Conservation (phyloP, 768 basidiomycete species). For the Lentinula lateritia region DNA sequence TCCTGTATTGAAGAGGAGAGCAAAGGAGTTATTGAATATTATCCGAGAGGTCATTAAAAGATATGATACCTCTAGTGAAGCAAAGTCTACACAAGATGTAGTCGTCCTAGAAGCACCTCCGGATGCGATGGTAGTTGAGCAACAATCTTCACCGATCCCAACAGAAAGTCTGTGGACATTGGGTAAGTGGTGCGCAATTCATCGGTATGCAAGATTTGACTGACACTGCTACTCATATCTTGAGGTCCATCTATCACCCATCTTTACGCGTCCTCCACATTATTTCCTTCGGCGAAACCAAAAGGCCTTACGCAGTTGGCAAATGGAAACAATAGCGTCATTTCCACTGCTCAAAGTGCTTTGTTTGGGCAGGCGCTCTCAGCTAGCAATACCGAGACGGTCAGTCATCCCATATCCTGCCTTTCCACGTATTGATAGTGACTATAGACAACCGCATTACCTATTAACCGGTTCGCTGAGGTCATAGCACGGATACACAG, state of each 20-base stretch:
- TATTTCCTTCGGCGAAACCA: constrained; percentile 18
- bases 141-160: background rate
- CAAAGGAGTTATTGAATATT: constrained; percentile 60
- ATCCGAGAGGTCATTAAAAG: constrained; percentile 46
- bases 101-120: background rate
- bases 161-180: background rate
- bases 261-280: constrained; percentile 13
- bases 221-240: background rate
- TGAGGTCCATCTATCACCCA: constrained; percentile 6
- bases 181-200: background rate
- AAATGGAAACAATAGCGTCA: background rate
- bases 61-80: constrained; percentile 15
- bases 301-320: constrained; percentile 5
- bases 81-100: constrained; percentile 9
- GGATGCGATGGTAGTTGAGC: background rate
- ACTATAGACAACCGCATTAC: background rate
- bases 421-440: background rate
- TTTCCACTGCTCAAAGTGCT: constrained; percentile 31
- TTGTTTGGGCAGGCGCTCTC: constrained; percentile 35
- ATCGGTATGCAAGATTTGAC: background rate
- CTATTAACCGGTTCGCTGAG: constrained; percentile 35
- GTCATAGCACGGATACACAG: constrained; percentile 65
- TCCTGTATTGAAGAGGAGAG: constrained; percentile 54
- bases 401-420: background rate
- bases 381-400: background rate